These are phyloP conservation scores for Boletellus sp. DNA, from an alignment of 768 basidiomycete species.

Conservation along the genomic window DNA sequence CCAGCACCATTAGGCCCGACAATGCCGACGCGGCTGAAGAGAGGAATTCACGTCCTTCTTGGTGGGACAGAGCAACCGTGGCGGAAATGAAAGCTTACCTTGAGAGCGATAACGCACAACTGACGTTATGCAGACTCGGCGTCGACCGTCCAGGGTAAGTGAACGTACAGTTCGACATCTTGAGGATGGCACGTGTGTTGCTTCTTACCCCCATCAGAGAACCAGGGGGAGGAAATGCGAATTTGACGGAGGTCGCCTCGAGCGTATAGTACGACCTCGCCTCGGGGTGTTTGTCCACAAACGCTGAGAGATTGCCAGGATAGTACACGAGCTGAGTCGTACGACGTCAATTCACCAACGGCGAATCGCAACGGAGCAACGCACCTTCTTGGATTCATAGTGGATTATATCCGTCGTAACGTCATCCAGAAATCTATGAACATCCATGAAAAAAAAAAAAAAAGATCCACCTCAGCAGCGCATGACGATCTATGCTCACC, in stretches of 20 bases:
- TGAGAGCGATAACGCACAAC: conserved; percentile 90
- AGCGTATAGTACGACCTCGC: conserved; percentile 97
- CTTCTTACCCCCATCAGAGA: conserved; percentile 96
- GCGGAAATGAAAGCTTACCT: conserved; percentile 48
- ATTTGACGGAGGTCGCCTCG: conserved; percentile 88
- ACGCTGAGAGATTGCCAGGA: conserved; percentile 84
- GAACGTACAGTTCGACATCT: conserved; percentile 87
- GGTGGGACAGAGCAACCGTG: conserved; percentile 14
- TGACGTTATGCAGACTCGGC: conserved; percentile 84
- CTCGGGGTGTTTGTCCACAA: conserved; percentile 87
- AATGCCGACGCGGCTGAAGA: conserved; percentile 79
- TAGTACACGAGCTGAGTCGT: conserved; percentile 79
- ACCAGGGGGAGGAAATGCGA: conserved; percentile 93
- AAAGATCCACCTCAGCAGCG: conserved; percentile 6
- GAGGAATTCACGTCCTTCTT: conserved; percentile 20
- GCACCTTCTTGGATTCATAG: conserved; percentile 89
- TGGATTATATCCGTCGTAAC: conserved; percentile 97
- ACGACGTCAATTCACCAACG: conserved; percentile 13
- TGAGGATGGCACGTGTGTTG: conserved; percentile 93
- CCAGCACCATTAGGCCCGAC: conserved; percentile 94
- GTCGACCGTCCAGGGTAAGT: conserved; percentile 82
- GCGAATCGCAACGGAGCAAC: conserved; percentile 13
- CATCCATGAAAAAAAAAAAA: neutral
- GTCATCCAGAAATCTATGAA: conserved; percentile 80
- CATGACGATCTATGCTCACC: conserved; percentile 46